A percentile compares a stretch with the other conserved stretches of the same genome.
These are phyloP conservation scores for Pseudomassariella vexata DNA, from an alignment of 2,329 filamentous ascomycete species.

Conservation along the genomic window DNA sequence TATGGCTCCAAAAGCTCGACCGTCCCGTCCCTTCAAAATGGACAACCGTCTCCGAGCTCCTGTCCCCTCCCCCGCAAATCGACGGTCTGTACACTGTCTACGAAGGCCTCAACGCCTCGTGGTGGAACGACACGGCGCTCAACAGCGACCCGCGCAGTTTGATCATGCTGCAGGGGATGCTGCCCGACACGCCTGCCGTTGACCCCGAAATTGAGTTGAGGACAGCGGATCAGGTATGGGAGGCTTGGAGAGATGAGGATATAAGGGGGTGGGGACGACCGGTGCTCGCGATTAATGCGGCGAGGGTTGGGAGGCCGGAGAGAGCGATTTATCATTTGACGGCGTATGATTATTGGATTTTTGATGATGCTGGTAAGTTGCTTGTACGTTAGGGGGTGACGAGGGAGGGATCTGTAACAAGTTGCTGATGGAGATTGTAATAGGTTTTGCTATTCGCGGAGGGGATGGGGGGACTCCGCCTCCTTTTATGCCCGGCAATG, in stretches of 20 bases:
- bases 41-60: conserved; percentile 32
- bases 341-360: conserved; percentile 33
- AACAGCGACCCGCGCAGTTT: conserved; percentile 37
- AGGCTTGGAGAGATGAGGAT: conserved; percentile 34
- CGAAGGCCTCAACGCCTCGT: conserved; percentile 38
- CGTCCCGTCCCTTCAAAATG: conserved; percentile 31
- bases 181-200: conserved; percentile 32
- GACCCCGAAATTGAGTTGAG: conserved; percentile 26
- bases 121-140: conserved; percentile 32
- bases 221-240: conserved; percentile 32
- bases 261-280: conserved; percentile 42
- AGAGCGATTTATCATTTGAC: conserved; percentile 35
- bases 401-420: too few relatives aligned
- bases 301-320: conserved; percentile 33
- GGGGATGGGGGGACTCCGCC: conserved; percentile 23
- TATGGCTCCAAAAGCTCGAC: conserved; percentile 35
- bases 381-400: too few relatives aligned
- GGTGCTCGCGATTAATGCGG: conserved; percentile 39
- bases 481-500: conserved; percentile 32
- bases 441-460: conserved; percentile 21
- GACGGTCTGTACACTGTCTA: conserved; percentile 39
- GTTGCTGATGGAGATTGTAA: too few relatives aligned
- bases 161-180: conserved; percentile 36
- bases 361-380: conserved; percentile 30
- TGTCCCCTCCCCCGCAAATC: conserved; percentile 36